Base-by-base conservation (phyloP, 2,329 filamentous ascomycete species). In the Stagonosporopsis vannaccii region DNA sequence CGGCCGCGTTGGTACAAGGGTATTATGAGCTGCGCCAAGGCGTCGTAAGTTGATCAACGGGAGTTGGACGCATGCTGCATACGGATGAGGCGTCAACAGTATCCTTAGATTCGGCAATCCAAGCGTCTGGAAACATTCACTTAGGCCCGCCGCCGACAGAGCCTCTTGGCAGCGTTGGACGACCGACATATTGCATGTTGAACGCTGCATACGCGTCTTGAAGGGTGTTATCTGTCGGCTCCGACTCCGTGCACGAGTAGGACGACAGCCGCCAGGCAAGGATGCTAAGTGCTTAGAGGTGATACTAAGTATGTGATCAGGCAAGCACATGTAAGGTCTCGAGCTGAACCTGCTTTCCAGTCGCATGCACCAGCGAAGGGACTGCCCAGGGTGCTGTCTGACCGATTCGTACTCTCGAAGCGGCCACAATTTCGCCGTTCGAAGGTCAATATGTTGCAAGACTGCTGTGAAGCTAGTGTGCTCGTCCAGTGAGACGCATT, bases 1-100 rank as follows among this genome's bases (percentile, higher is more conserved):
- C 45, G 56, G 47, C 48, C 43, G 47, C 33, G 43, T 51, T 54
- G 51, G 35, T 49, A 58, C 47, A 52, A 56, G 47, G 48, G 37
- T 56, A 43, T 33, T 46, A 30, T 62, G 52, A 60, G 49, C 52
- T 37, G 28, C 45, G 60, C 56, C 60, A 56, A 61, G 62, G 35
- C 53, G 39, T 50, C 45, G 39, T 50, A 47, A 30, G 48, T 46
- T 56, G 48, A 52, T 51, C 54, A 43, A 50, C 45, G 44, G 43
- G 37, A 47, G 48, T 30, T 43, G 47, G 42, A 51, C 37, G 48
- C 42, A 25, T 51, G 47, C 53, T 51, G 53, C 47, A 47, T 56
- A 32, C n/a, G 42, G 28, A 15, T 46, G 32, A 56, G 53, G 42
- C 47, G 47, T 37, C 28, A 32, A 39, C 15, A 15, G 22, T 32